Evolutionary conservation across 1,284 basidiomycete species (phyloP).

Genomic region (Ustilago cynodontis): DNA sequence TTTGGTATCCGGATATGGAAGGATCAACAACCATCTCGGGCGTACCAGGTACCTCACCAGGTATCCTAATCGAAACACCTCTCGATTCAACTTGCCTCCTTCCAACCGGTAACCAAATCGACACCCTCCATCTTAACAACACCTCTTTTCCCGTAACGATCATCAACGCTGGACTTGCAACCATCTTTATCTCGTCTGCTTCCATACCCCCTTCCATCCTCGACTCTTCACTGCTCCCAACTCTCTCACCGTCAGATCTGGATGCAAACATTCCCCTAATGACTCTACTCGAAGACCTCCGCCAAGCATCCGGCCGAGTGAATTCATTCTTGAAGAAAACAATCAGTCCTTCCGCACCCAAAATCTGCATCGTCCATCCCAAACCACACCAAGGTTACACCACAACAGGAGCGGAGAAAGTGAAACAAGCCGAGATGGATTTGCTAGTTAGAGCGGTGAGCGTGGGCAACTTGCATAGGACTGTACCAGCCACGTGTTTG

Average conservation of each 20-base stretch:
- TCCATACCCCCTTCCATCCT: slow-evolving; percentile 31
- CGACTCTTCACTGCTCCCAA: slow-evolving; percentile 14
- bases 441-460: slow-evolving; percentile 61
- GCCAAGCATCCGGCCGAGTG: slow-evolving; percentile 46
- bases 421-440: slow-evolving; percentile 47
- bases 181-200: slow-evolving; percentile 59
- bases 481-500: slow-evolving; percentile 63
- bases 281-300: slow-evolving; percentile 51
- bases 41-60: slow-evolving; percentile 62
- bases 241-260: slow-evolving; percentile 37
- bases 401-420: slow-evolving; percentile 44
- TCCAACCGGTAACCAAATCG: slow-evolving; percentile 54
- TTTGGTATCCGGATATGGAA: slow-evolving; percentile 42
- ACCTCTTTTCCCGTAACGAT: slow-evolving; percentile 45
- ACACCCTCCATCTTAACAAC: slow-evolving; percentile 29
- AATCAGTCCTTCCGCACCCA: slow-evolving; percentile 61
- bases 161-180: slow-evolving; percentile 64
- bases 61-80: slow-evolving; percentile 61
- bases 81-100: slow-evolving; percentile 40
- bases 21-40: slow-evolving; percentile 62
- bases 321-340: slow-evolving; percentile 20
- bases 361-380: slow-evolving; percentile 66
- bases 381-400: slow-evolving; percentile 38
- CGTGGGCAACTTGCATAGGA: slow-evolving; percentile 64
- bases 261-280: slow-evolving; percentile 52